Percentiles rank a stretch among this genome's conserved stretches.
These are phyloP conservation scores for Saturnispora hagleri DNA, from an alignment of 805 yeast genomes.

Conservation along the genomic window DNA sequence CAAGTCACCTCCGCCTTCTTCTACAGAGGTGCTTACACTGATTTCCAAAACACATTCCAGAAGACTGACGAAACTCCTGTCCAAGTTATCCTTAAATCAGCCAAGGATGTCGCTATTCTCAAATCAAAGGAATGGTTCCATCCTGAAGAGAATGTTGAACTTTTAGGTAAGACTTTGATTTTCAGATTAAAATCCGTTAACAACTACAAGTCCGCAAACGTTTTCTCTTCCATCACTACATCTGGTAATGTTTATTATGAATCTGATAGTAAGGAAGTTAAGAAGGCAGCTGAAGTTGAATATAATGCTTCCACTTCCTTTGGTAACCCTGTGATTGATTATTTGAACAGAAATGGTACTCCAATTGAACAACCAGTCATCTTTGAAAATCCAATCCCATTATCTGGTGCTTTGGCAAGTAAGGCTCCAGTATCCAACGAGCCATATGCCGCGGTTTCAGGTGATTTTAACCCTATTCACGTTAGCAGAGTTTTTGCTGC, in stretches of 20 bases:
- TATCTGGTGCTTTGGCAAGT: constrained; percentile 52
- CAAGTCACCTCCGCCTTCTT: constrained; percentile 93
- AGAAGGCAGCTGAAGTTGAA: constrained; percentile 68
- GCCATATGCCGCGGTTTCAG: constrained; percentile 94
- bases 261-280: constrained; percentile 82
- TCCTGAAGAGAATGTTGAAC: constrained; percentile 58
- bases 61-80: constrained; percentile 81
- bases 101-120: constrained; percentile 88
- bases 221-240: constrained; percentile 74
- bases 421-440: constrained; percentile 95
- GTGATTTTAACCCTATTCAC: constrained; percentile 97
- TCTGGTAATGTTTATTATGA: constrained; percentile 80
- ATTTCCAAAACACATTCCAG: constrained; percentile 87
- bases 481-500: constrained; percentile 91
- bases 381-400: constrained; percentile 85
- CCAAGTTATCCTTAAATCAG: constrained; percentile 59
- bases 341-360: constrained; percentile 82
- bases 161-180: constrained; percentile 71
- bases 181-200: constrained; percentile 84
- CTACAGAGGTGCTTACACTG: constrained; percentile 87
- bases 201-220: constrained; percentile 65
- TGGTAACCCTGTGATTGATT: constrained; percentile 97
- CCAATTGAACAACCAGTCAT: constrained; percentile 89
- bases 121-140: constrained; percentile 98
- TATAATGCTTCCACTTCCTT: constrained; percentile 88